Conservation (phyloP, 352 stramenopile genomes). For the Pythium volutum region DNA sequence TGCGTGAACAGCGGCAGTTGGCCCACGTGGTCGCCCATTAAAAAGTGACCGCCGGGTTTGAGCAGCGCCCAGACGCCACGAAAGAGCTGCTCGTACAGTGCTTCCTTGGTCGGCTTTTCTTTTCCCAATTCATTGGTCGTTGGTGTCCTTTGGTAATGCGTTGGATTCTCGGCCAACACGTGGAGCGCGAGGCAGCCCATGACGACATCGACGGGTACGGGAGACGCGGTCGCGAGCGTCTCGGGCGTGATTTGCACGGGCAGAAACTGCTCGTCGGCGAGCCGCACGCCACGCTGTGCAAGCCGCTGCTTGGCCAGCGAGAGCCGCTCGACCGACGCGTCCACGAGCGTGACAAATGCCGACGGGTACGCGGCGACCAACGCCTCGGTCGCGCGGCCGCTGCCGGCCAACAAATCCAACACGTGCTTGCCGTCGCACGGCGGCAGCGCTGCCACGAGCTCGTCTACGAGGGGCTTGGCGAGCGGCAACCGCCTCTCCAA, state of each 20-base stretch:
- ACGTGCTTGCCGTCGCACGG: slow-evolving; percentile 56
- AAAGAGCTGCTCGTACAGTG: slow-evolving; percentile 56
- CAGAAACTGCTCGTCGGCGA: slow-evolving; percentile 33
- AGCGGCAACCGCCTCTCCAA: slow-evolving; percentile 54
- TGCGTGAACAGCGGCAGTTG: slow-evolving; percentile 64
- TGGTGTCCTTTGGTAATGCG: slow-evolving; percentile 34
- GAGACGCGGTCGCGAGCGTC: slow-evolving; percentile 25
- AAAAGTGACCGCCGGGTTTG: slow-evolving; percentile 54
- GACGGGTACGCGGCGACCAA: slow-evolving; percentile 63
- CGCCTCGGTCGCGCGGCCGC: slow-evolving; percentile 46
- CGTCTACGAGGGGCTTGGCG: slow-evolving; percentile 52
- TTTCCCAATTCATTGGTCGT: background rate
- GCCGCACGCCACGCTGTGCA: slow-evolving; percentile 1
- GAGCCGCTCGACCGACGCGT: slow-evolving; percentile 53
- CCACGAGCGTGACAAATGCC: slow-evolving; percentile 48
- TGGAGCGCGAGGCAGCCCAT: slow-evolving; percentile 66
- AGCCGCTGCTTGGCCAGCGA: slow-evolving; percentile 49
- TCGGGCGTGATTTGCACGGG: slow-evolving; percentile 18
- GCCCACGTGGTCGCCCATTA: slow-evolving; percentile 74
- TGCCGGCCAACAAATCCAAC: slow-evolving; percentile 68
- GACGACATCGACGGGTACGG: slow-evolving; percentile 48
- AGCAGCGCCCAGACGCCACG: slow-evolving; percentile 47
- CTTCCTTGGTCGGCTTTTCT: slow-evolving; percentile 17
- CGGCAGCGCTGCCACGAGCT: slow-evolving; percentile 59
- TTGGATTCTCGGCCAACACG: slow-evolving; percentile 50